Evolutionary conservation across 2,329 filamentous ascomycete species (phyloP).

Genomic region (Cladophialophora exuberans): DNA sequence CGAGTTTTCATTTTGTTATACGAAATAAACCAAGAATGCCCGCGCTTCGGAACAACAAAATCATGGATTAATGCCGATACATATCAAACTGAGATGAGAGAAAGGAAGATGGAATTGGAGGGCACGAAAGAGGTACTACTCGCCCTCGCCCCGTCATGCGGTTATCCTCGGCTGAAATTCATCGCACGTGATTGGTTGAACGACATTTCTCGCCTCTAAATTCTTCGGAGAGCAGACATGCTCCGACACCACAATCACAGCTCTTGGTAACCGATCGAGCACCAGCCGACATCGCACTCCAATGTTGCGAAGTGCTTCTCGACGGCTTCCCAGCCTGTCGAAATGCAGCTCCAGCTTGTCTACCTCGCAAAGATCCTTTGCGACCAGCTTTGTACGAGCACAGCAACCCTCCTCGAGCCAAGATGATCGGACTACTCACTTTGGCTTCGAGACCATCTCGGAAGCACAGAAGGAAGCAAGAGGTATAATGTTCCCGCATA

Average conservation of each 20-base stretch:
- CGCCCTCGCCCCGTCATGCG: constrained; percentile 2
- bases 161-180: constrained; percentile 26
- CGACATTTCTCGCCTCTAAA: too few relatives aligned
- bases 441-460: constrained; percentile 84
- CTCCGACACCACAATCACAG: background rate
- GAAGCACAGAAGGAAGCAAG: constrained; percentile 75
- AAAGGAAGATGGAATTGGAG: constrained; percentile 8
- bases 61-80: background rate
- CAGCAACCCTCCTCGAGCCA: constrained; percentile 32
- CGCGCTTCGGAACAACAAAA: background rate
- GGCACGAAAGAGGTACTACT: background rate
- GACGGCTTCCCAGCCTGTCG: constrained; percentile 6
- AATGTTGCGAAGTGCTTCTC: constrained; percentile 21
- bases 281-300: background rate
- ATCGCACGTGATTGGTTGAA: too few relatives aligned
- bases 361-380: constrained; percentile 9
- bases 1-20: constrained; percentile 25
- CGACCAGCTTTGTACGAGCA: constrained; percentile 8
- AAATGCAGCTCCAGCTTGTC: background rate
- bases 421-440: constrained; percentile 73
- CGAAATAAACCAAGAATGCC: too few relatives aligned
- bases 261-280: background rate
- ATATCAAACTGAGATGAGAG: background rate
- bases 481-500: constrained; percentile 50
- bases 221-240: background rate